Evolutionary conservation across 2,329 filamentous ascomycete species (phyloP), one percentile per base, ranked within the genome.

Genomic region (Lojkania enalia): DNA sequence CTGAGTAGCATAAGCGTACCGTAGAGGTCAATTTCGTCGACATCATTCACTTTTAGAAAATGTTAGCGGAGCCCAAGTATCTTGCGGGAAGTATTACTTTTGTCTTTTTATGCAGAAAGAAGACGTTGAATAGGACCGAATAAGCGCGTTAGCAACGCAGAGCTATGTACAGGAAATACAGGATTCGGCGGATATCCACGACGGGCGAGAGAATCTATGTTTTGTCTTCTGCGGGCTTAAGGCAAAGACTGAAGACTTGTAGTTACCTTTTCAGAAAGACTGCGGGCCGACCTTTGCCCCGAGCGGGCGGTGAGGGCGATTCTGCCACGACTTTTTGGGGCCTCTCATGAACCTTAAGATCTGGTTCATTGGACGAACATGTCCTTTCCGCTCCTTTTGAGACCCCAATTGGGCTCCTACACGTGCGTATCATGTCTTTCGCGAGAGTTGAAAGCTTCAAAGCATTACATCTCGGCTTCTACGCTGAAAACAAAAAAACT

Each of bases 1-100:
- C 4, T 6, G 20, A 13, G 23, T 12, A n/a, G 23, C 20, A 18
- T 11, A 23, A 21, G 32, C 53, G 9, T 67, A 76, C 74, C 73
- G 59, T 85, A 85, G 61, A 85, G 77, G 64, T 85, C 81, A 51
- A 77, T 60, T 53, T 83, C 79, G 54, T 77, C 79, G 18, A 57
- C 46, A 45, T 61, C 58, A 54, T 53, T 59, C 57, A 68, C 63
- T 63, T 45, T 13, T 35, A 9, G 14, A 30, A 42, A 31, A 37
- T n/a, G 46, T 57, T 44, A 62, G 49, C 39, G 32, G 35, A 30
- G 25, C 33, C 40, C 25, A 39, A 39, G 15, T 11, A 27, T 9
- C 25, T 7, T 7, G 9, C 25, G 25, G 7, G 25, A n/a, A n/a
- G 25, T 27, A 27, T 9, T n/a, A 39, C 23, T 15, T 29, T 29